Evolutionary conservation across 768 basidiomycete species (phyloP).

Genomic region (Leccinum barrowsii): DNA sequence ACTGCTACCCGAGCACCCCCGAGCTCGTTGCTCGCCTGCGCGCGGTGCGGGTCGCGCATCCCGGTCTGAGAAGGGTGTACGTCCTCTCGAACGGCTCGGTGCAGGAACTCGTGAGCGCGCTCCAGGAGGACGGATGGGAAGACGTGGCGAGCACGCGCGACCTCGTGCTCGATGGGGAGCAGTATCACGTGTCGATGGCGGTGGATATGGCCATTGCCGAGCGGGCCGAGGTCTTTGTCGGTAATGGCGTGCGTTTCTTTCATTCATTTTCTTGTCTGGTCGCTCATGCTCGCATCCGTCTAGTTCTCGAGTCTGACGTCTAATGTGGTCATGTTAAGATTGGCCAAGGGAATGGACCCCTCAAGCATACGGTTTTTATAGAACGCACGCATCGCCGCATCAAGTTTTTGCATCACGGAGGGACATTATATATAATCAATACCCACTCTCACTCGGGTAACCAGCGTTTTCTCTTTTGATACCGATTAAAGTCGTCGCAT

Average conservation of each 20-base stretch:
- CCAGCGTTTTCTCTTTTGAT: not conserved
- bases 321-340: conserved; percentile 46
- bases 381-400: not conserved
- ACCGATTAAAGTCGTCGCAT: too few relatives aligned
- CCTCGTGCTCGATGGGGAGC: conserved; percentile 41
- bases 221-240: conserved; percentile 55
- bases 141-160: conserved; percentile 43
- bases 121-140: conserved; percentile 48
- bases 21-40: conserved; percentile 41
- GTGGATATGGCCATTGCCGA: conserved; percentile 62
- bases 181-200: conserved; percentile 46
- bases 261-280: not conserved
- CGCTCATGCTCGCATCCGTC: not conserved
- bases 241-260: conserved; percentile 49
- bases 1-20: conserved; percentile 24
- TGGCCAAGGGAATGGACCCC: conserved; percentile 41
- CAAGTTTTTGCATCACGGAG: not conserved
- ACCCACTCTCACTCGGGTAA: not conserved
- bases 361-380: conserved; percentile 42
- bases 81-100: conserved; percentile 54
- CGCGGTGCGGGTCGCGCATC: conserved; percentile 33
- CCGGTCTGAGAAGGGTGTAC: conserved; percentile 35
- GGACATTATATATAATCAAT: not conserved
- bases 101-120: conserved; percentile 33
- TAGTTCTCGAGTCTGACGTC: conserved; percentile 49